Evolutionary conservation across 1,284 basidiomycete genomes (phyloP), one percentile per base, ranked within the genome.

Genomic region (Pholiota adiposa): DNA sequence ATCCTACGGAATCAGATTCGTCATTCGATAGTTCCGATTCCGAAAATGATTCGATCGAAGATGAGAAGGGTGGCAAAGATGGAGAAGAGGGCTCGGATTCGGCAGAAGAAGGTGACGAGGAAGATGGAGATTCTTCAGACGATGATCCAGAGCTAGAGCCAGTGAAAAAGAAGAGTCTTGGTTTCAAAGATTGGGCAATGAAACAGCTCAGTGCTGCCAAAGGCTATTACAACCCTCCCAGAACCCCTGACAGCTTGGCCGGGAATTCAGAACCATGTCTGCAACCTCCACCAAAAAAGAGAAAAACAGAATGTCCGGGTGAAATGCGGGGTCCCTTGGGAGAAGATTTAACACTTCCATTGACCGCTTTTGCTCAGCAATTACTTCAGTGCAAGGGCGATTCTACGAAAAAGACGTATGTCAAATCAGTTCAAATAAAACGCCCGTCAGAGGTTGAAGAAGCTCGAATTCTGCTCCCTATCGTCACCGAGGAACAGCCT

Each of bases 401-500:
- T 43, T 41, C 19, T 19, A 49, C 34, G 21, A n/a, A 44, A 11
- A 51, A 36, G 58, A 61, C 59, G 4, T 61, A 61, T 51, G 68
- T 66, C 48, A 74, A 87, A 83, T 63, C 82, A 43, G 81, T 96
- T n/a, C 73, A 77, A 0, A 83, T 98, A 36, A 78, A 77, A 27
- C 86, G 97, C 9, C 84, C 89, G 1, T 70, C 81, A 33, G 92
- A 92, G 33, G 87, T 98, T 5, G 85, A 92, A 63, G 92, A 91
- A 59, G 81, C 89, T 1, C 81, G 97, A 43, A 77, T 96, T 64
- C 79, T 91, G 59, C 79, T 99, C 1, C 97, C 97, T 2, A 94
- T 99, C 60, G 84, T 96, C 6, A 88, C 90, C 12, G 96, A 99
- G 73, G 97, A 99, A 70, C 96, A 99, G 70, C 83, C 86, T 3